Percentiles rank a stretch among this genome's conserved stretches.
Evolutionary conservation across 2,329 filamentous ascomycete genomes (phyloP).

Genomic region (Colletotrichum costaricense): DNA sequence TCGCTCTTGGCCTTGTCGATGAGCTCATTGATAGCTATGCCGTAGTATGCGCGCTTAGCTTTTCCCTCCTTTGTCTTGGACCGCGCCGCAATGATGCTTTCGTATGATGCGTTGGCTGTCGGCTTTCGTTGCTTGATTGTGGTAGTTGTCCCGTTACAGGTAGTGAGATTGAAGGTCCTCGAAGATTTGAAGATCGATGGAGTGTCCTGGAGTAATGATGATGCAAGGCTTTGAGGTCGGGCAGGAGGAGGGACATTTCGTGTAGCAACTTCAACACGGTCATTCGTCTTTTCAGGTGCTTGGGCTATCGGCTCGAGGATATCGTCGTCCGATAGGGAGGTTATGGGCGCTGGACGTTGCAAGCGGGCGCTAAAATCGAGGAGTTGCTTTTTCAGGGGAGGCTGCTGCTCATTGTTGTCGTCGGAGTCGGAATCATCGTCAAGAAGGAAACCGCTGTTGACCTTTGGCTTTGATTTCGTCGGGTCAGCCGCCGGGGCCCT

Average conservation of each 20-base stretch:
- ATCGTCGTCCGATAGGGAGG: background rate
- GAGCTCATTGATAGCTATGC: conserved; percentile 88
- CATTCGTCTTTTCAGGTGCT: background rate
- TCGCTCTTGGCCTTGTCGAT: conserved; percentile 78
- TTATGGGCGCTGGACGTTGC: conserved; percentile 7
- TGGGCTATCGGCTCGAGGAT: background rate
- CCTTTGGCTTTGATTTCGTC: conserved; percentile 44
- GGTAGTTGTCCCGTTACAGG: conserved; percentile 67
- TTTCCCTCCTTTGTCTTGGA: conserved; percentile 75
- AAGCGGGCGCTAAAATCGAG: conserved; percentile 21
- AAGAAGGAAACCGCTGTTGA: conserved; percentile 52
- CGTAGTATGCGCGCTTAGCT: conserved; percentile 85
- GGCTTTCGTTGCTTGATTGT: conserved; percentile 66
- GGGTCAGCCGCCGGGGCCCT: conserved; percentile 48
- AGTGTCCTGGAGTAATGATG: conserved; percentile 32
- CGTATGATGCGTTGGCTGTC: conserved; percentile 64
- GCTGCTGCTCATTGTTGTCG: conserved; percentile 38
- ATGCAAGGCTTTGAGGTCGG: background rate
- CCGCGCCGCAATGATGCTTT: conserved; percentile 74
- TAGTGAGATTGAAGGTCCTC: conserved; percentile 56
- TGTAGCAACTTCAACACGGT: background rate
- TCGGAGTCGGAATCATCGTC: conserved; percentile 48
- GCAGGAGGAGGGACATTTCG: background rate
- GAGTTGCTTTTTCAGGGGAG: conserved; percentile 37
- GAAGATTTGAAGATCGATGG: conserved; percentile 28